Conservation (phyloP, 176 grass and related monocot genomes). For the Coix lacrymajobi region DNA sequence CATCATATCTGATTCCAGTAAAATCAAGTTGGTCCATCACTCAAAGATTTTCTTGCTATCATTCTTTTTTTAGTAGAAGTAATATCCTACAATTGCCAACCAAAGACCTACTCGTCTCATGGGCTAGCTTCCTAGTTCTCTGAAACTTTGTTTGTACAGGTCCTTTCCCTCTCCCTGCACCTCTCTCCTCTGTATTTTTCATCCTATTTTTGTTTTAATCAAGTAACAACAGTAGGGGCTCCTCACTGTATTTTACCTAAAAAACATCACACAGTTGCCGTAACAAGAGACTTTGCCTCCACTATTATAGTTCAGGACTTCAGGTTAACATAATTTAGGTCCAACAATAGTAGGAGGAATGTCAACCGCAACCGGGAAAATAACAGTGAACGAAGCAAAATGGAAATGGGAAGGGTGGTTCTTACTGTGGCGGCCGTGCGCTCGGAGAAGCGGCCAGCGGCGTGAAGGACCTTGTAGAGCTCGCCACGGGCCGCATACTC, state of each 20-base stretch:
- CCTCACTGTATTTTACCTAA: no score
- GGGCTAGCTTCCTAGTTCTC: not conserved
- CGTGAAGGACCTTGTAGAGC: constrained; percentile 75
- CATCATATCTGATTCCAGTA: not conserved
- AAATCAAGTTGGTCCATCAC: not conserved
- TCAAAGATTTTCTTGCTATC: not conserved
- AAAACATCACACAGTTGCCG: not conserved
- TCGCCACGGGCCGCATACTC: constrained; percentile 74
- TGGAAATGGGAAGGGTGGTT: not conserved
- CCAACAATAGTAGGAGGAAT: not conserved
- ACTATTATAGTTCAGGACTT: not conserved
- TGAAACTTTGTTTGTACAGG: not conserved
- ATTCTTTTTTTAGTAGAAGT: not conserved
- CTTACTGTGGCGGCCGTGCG: constrained; percentile 63
- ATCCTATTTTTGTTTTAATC: no score
- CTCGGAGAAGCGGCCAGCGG: constrained; percentile 60
- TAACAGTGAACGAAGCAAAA: not conserved
- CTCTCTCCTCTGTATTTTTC: no score
- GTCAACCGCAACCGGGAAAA: not conserved
- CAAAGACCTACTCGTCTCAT: not conserved
- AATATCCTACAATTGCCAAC: not conserved
- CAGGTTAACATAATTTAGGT: not conserved
- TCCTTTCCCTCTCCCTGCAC: not conserved
- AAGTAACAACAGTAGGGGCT: no score
- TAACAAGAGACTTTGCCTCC: not conserved